Base-by-base conservation (phyloP, 805 yeast genomes). In the Wickerhamomyces pijperi region DNA sequence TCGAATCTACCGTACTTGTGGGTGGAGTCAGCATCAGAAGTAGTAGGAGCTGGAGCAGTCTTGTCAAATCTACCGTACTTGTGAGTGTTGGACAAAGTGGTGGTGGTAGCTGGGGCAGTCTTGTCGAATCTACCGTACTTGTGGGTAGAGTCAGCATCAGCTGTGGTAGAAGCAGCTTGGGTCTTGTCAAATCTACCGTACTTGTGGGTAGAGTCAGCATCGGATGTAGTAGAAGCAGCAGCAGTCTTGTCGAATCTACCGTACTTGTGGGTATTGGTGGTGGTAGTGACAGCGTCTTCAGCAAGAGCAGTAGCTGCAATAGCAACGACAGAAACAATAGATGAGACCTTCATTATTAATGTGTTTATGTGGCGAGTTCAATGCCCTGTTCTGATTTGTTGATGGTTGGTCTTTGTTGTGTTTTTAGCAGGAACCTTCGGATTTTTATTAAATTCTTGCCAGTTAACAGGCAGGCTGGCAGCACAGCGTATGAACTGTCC, bases 1-100 rank as follows among this genome's bases (percentile, higher is more conserved):
- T 72, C 64, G 47, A 71, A 72, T 53, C 65, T 66, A 48, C 83
- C 83, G 46, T 64, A 65, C 46, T 59, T 67, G 66, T 76, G 82
- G 39, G 82, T 75, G 42, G 23, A 21, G 23, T 70, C 69, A 42
- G 70, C 57, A 21, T 59, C 19, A 44, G 49, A n/a, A 14, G 73
- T 44, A 18, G 56, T 48, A 35, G 58, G 43, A 5, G 66, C 44
- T 21, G 52, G 44, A 36, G 55, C 49, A 40, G 75, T 70, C 58
- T 71, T 67, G 63, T 72, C 63, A 48, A 72, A 71, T 52, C 65
- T 61, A 39, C 77, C 77, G 46, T 59, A 62, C 43, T 57, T 66
- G 63, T 73, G 78, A 35, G 80, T 74, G 41, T 68, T 68, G 41
- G 69, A 58, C 19, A 57, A 45, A 16, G 64, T 50, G 7, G 67